phyloP scores from a whole-genome alignment of 2,329 filamentous ascomycete genomes.

The Xylariomycetidae sp. region DNA sequence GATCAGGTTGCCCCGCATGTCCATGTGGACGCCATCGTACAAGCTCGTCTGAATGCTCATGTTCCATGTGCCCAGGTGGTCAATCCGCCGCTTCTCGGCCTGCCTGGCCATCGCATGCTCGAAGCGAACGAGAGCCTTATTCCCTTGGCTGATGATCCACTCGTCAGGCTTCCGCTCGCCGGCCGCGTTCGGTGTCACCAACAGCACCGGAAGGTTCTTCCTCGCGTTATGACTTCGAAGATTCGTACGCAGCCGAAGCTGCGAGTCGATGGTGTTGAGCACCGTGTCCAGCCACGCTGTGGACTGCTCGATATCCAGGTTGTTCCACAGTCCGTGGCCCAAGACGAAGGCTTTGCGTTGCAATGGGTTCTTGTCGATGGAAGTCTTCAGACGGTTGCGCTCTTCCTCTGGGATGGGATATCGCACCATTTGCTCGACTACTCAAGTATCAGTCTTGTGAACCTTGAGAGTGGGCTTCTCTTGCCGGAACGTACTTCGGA shows the following conservation, averaged over 20 bases:
- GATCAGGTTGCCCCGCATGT: conserved; percentile 40
- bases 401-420: conserved; percentile 36
- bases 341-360: conserved; percentile 36
- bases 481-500: conserved; percentile 18
- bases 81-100: conserved; percentile 30
- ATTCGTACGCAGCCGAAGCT: conserved; percentile 12
- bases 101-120: conserved; percentile 33
- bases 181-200: conserved; percentile 40
- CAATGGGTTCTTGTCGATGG: conserved; percentile 25
- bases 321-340: conserved; percentile 42
- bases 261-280: conserved; percentile 23
- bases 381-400: conserved; percentile 28
- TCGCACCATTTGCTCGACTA: conserved; percentile 37
- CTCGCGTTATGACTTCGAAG: conserved; percentile 5
- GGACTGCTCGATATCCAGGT: conserved; percentile 35
- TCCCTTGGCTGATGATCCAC: conserved; percentile 39
- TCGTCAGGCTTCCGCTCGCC: conserved; percentile 40
- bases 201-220: conserved; percentile 20
- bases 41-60: conserved; percentile 42
- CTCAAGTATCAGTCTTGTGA: conserved; percentile 5
- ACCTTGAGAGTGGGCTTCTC: no score
- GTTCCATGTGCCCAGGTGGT: conserved; percentile 44
- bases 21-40: conserved; percentile 42
- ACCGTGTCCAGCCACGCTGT: conserved; percentile 35
- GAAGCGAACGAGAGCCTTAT: conserved; percentile 40